Conservation (phyloP, 2,329 filamentous ascomycete genomes). For the Kalaharituber pfeilii region DNA sequence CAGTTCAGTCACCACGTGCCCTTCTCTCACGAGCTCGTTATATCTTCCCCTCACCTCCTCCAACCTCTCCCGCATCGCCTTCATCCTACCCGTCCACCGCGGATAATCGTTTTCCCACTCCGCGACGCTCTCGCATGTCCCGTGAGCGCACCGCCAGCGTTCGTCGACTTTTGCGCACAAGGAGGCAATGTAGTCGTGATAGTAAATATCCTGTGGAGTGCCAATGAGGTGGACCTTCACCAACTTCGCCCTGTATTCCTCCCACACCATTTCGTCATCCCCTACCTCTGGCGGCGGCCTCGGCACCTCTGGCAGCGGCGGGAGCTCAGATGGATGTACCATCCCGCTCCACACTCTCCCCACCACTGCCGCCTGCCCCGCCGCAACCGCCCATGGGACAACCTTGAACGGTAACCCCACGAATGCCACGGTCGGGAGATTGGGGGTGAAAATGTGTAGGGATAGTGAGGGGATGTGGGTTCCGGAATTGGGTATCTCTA, state of each 20-base stretch:
- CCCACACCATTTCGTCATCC: background rate
- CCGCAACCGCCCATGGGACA: slow-evolving; percentile 71
- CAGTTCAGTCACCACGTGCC: background rate
- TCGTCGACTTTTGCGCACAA: no score
- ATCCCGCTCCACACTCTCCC: slow-evolving; percentile 60
- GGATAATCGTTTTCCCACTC: background rate
- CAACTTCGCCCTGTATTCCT: background rate
- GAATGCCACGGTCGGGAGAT: slow-evolving; percentile 63
- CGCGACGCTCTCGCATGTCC: no score
- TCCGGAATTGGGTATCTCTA: slow-evolving; percentile 48
- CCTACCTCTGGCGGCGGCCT: background rate
- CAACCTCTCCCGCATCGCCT: background rate
- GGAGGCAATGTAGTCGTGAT: no score
- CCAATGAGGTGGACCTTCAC: no score
- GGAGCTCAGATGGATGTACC: slow-evolving; percentile 42
- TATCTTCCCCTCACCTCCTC: background rate
- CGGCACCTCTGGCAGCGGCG: background rate
- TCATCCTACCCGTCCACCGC: background rate
- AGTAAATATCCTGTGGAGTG: no score
- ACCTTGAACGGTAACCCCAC: slow-evolving; percentile 58
- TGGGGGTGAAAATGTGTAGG: slow-evolving; percentile 59
- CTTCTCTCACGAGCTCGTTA: background rate
- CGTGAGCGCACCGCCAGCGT: no score
- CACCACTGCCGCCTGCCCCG: slow-evolving; percentile 61
- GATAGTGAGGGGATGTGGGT: slow-evolving; percentile 55